Evolutionary conservation across 345 rosid genomes (phyloP).

Genomic region (Laguncularia racemosa): DNA sequence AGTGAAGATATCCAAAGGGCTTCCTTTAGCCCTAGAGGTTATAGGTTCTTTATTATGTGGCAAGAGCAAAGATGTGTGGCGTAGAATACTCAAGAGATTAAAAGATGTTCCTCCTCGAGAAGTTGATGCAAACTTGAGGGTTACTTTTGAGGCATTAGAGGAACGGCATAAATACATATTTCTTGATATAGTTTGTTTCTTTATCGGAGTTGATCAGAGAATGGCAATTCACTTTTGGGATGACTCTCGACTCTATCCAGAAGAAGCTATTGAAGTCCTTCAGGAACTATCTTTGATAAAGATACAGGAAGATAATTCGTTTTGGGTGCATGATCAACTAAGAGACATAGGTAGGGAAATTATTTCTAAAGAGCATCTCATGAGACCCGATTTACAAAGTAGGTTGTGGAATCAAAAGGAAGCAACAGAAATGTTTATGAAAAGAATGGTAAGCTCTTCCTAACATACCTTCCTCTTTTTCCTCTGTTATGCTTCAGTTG

Average conservation of each 20-base stretch:
- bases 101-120: background rate
- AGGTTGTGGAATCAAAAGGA: background rate
- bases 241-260: background rate
- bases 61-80: background rate
- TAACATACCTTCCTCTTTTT: background rate
- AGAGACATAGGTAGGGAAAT: constrained; percentile 9
- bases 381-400: background rate
- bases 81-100: background rate
- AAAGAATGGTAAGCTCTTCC: background rate
- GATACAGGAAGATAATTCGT: background rate
- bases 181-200: constrained; percentile 12
- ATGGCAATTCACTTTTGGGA: background rate
- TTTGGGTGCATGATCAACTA: constrained; percentile 9
- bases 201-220: constrained; percentile 3
- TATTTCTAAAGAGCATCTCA: background rate
- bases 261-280: background rate
- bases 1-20: background rate
- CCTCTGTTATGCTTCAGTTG: background rate
- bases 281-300: background rate
- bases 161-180: background rate
- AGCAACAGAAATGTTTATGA: background rate
- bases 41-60: constrained; percentile 2
- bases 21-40: constrained; percentile 6
- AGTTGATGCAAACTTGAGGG: constrained; percentile 1
- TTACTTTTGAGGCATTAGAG: constrained; percentile 10